Conservation (phyloP, 352 stramenopile genomes). For the Thalassiosira mediterranea region DNA sequence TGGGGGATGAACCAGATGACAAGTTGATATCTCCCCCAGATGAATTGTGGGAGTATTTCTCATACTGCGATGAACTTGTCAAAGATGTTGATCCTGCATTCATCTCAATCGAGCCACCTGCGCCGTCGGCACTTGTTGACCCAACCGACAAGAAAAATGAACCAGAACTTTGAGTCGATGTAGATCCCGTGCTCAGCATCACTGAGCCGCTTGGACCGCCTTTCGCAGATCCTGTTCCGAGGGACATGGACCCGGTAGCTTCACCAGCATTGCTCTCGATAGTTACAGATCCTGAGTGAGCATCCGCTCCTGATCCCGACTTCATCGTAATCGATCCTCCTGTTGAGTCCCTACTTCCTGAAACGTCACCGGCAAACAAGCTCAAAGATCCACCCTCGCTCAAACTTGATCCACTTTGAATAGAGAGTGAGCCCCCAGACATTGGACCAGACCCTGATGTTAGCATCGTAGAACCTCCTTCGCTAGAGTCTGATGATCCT, state of each 20-base stretch:
- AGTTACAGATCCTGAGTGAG: neutral
- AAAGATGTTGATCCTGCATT: slow-evolving; percentile 9
- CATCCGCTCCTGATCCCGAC: neutral
- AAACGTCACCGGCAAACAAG: slow-evolving; percentile 1
- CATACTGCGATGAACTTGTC: neutral
- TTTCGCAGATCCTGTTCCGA: neutral
- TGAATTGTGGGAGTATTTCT: neutral
- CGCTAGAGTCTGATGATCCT: slow-evolving; percentile 6
- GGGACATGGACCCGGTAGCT: slow-evolving; percentile 1
- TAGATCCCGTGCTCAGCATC: slow-evolving; percentile 10
- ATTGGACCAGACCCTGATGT: slow-evolving; percentile 3
- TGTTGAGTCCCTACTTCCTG: neutral
- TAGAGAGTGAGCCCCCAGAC: slow-evolving; percentile 7
- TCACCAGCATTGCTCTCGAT: neutral
- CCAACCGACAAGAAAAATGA: slow-evolving; percentile 23
- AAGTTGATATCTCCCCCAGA: slow-evolving; percentile 17
- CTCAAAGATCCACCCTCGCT: slow-evolving; percentile 9
- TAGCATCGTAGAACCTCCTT: slow-evolving; percentile 1
- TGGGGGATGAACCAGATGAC: slow-evolving; percentile 18
- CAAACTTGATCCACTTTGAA: slow-evolving; percentile 8
- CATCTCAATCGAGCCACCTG: slow-evolving; percentile 11
- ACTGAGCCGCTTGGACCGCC: slow-evolving; percentile 9
- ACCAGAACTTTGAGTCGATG: slow-evolving; percentile 2
- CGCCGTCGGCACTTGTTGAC: neutral
- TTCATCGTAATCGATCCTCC: slow-evolving; percentile 6